Conservation (phyloP, 164 flowering plant genomes). For the Annona cherimola region DNA sequence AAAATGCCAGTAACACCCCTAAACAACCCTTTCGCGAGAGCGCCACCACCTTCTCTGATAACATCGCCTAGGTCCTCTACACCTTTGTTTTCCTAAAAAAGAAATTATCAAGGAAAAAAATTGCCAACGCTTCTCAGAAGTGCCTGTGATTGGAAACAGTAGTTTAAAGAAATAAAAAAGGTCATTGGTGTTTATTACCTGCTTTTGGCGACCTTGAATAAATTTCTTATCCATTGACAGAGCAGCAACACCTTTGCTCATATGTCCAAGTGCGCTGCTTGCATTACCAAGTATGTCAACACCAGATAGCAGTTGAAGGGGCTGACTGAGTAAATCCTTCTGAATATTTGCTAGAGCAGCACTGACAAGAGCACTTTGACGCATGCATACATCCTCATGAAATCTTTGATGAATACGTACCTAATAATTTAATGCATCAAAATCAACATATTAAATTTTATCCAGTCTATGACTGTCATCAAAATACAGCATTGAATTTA, state of each 20-base stretch:
- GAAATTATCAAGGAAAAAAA: slow-evolving; percentile 2
- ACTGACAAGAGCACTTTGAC: slow-evolving; percentile 75
- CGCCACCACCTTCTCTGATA: slow-evolving; percentile 98
- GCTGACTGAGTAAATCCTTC: slow-evolving; percentile 95
- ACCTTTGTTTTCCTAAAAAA: slow-evolving; percentile 71
- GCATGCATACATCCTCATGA: slow-evolving; percentile 70
- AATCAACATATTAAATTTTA: slow-evolving; percentile 1
- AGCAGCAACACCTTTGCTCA: slow-evolving; percentile 99
- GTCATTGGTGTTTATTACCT: slow-evolving; percentile 39
- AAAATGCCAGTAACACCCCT: slow-evolving; percentile 97
- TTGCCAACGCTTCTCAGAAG: not conserved
- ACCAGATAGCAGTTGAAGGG: slow-evolving; percentile 93
- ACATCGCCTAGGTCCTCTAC: slow-evolving; percentile 92
- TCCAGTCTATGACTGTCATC: not conserved
- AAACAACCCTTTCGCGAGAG: slow-evolving; percentile 87
- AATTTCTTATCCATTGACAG: slow-evolving; percentile 98
- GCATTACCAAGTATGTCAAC: slow-evolving; percentile 99
- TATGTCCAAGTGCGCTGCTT: slow-evolving; percentile 99
- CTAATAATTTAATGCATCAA: slow-evolving; percentile 30
- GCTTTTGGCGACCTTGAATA: slow-evolving; percentile 89
- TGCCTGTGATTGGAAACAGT: not conserved
- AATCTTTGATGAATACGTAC: slow-evolving; percentile 80
- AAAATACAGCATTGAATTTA: too few relatives aligned
- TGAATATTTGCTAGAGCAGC: slow-evolving; percentile 67
- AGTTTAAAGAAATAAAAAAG: not conserved